Evolutionary conservation across 192 early-diverging fungal species (phyloP).

Genomic region (Umbelopsis sp.): DNA sequence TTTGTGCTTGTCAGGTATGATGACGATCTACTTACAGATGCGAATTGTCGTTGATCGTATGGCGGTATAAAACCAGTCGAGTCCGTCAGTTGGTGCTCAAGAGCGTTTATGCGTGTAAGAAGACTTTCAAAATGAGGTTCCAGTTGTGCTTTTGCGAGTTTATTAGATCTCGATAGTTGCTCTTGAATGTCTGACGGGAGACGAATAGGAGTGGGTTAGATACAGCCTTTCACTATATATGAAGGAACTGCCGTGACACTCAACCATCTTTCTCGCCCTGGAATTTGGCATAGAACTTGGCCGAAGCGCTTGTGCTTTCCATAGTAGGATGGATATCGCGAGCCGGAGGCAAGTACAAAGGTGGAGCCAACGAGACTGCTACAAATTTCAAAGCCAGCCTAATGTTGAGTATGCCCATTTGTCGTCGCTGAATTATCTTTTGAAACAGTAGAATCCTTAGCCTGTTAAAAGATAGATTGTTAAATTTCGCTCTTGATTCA

Average conservation of each 20-base stretch:
- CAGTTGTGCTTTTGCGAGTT: constrained; percentile 33
- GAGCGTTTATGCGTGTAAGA: constrained; percentile 51
- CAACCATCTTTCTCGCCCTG: constrained; percentile 12
- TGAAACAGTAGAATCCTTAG: too few species aligned
- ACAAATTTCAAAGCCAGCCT: too few species aligned
- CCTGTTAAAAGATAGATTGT: too few species aligned
- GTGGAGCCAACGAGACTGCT: too few species aligned
- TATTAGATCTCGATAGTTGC: constrained; percentile 1
- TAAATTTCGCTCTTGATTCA: too few species aligned
- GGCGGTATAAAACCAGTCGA: constrained; percentile 64
- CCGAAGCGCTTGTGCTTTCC: constrained; percentile 6
- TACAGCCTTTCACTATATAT: too few species aligned
- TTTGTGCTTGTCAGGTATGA: constrained; percentile 4
- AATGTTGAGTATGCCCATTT: too few species aligned
- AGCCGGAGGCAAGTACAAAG: too few species aligned
- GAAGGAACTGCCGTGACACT: not conserved
- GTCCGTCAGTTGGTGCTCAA: constrained; percentile 64
- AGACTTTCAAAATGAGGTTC: constrained; percentile 41
- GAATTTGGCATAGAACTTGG: constrained; percentile 8
- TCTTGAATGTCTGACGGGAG: constrained; percentile 21
- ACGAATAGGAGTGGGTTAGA: not conserved
- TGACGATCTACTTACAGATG: constrained; percentile 41
- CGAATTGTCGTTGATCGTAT: constrained; percentile 69
- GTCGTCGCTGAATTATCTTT: too few species aligned
- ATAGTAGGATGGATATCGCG: not conserved